Base-by-base conservation (phyloP, 2,329 filamentous ascomycete species). In the Xylaria arbuscula region DNA sequence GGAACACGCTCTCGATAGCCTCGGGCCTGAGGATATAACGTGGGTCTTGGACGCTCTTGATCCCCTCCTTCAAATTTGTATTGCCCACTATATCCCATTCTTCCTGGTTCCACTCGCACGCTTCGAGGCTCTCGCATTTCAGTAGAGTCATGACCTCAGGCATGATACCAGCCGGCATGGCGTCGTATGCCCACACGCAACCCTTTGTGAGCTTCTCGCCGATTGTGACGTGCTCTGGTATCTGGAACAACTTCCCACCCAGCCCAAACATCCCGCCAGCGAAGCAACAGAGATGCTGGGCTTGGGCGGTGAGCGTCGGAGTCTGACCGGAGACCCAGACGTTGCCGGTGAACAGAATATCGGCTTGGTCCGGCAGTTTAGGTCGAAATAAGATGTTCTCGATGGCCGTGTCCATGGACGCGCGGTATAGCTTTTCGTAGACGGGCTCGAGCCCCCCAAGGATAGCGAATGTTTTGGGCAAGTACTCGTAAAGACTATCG, bases 381-480 rank as follows among this genome's bases (percentile, higher is more conserved):
- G 92, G 92, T 1, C 89, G 87, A 80, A 90, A 94, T 63, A 94
- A 84, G 3, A 93, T 81, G 71, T 92, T 80, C 60, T 89, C 80
- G 51, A 87, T 86, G 0, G 87, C 87, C 0, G 87, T 84, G 10
- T 88, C 84, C 72, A 92, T 88, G 24, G 87, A 86, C 13, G 77
- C 80, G 66, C 86, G 82, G 76, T 92, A 93, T 83, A 93, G 88
- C 2, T 80, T 82, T 64, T 87, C 85, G 77, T 93, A 94, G 47
- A 88, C 78, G 1, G 85, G 71, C 42, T 87, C 83, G 4, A 84
- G 80, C 0, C 92, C 92, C 9, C 89, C 90, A 0, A 93, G 83
- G 2, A 94, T 81, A 48, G 91, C 82, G 71, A 88, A 86, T 81
- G 88, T 87, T 77, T 89, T 90, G 48, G 86, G 84, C 15, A 89